Percentiles rank a stretch among this genome's conserved stretches.
Conservation (phyloP, 164 flowering plant genomes). For the Euptelea pleiosperma region DNA sequence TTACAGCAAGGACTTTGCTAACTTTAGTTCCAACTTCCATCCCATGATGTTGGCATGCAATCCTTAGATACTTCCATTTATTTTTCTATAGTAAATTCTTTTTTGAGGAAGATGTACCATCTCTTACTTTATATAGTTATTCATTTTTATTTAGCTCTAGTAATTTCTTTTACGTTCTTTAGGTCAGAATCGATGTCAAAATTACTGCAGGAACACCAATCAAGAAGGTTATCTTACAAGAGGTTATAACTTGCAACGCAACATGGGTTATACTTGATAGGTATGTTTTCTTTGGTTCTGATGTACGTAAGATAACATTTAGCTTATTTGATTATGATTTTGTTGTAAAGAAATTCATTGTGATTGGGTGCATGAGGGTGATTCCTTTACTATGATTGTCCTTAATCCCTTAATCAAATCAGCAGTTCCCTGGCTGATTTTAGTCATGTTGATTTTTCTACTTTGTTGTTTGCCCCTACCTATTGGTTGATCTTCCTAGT, state of each 20-base stretch:
- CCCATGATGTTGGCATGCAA: too few species aligned
- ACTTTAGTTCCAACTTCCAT: too few species aligned
- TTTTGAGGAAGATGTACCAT: too few species aligned
- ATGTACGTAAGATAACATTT: neutral
- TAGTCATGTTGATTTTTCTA: too few species aligned
- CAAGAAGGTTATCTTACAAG: constrained; percentile 48
- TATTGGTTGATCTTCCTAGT: too few species aligned
- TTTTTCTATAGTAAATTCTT: too few species aligned
- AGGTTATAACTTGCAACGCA: constrained; percentile 35
- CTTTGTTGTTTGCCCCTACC: too few species aligned
- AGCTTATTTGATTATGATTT: neutral
- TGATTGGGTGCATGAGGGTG: neutral
- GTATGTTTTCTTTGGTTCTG: constrained; percentile 22
- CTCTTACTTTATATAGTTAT: too few species aligned
- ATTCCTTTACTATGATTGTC: neutral
- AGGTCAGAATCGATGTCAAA: constrained; percentile 54
- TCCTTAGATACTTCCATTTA: too few species aligned
- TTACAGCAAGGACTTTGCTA: too few species aligned
- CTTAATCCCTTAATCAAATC: neutral
- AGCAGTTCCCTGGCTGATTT: neutral
- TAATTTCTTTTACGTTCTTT: constrained; percentile 7
- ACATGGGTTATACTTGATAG: constrained; percentile 59
- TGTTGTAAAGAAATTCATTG: neutral
- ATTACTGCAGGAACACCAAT: constrained; percentile 52
- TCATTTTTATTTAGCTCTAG: neutral